Evolutionary conservation across 352 stramenopile genomes (phyloP), one percentile per base, ranked within the genome.

Genomic region (Discostella stelligera): DNA sequence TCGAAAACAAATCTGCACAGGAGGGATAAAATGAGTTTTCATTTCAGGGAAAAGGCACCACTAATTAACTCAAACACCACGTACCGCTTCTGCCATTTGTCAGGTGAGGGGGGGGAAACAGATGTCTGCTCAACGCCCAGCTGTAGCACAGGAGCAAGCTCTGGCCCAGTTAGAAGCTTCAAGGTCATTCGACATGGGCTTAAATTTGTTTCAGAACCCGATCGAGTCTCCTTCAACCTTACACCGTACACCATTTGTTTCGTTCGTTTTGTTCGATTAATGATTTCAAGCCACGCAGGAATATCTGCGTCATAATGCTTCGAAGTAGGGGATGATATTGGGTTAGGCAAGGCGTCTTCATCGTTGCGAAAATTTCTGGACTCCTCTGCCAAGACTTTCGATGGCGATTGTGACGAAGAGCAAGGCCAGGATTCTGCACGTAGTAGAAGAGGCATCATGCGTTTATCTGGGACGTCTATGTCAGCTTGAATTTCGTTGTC

Each of bases 231-330:
- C 27, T 32, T 32, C 27, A 32, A 79, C 61, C 88, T 53, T 10
- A 93, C 71, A 23, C 83, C 88, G 77, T 93, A 93, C 20, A 86
- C 79, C 14, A 89, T 76, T 69, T 89, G 80, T 4, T 75, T 82
- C 20, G 78, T 65, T 61, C 88, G 68, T 37, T 83, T 75, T 23
- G 70, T 84, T 72, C 88, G 58, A 80, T 92, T 84, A 82, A 92
- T 90, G 56, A 90, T 78, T 69, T 93, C 88, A 37, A 93, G 74
- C 82, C 86, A 93, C 16, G 80, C 86, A 49, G 88, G 85, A 4
- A 84, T 83, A 84, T 93, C 85, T 14, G 84, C 32, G 13, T 76
- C 54, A 27, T 73, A 79, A 39, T 50, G 56, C 41, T 50, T 74
- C 30, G 55, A 39, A 32, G 49, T 16, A 37, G 49, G 41, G 27